Evolutionary conservation across 1,139 yeast species (phyloP), one percentile per base, ranked within the genome.

Genomic region (Lodderomyces theae): DNA sequence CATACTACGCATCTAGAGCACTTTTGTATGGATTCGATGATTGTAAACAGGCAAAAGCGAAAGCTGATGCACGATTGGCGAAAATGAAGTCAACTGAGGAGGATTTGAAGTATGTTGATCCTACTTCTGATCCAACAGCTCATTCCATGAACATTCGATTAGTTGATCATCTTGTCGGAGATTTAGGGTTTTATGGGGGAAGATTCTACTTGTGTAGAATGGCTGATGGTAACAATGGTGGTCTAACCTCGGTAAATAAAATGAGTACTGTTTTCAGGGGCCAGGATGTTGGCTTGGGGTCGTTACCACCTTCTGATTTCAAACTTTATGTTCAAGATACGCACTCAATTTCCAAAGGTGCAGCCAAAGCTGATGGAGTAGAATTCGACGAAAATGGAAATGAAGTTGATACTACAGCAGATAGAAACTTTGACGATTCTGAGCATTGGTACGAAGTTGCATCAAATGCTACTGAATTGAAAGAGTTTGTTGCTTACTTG

Each of bases 281-380:
- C 18, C 40, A 53, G 5, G 19, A 37, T 16, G 50, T 51, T 11
- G 48, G 45, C 4, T 48, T 56, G 5, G 46, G 51, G 2, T 49
- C 53, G 2, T 51, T 53, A 1, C 51, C 54, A 15, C 67, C 73
- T 0, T 64, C 77, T 1, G 50, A 58, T 12, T 75, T 75, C 56
- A 73, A 71, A 41, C 51, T 75, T n/a, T 74, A 72, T 42, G 79
- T 74, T n/a, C 74, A 74, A 47, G 80, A 75, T 54, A 66, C 72
- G 1, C 63, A 69, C 39, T 54, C 58, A 21, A 60, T 69, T 61
- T 51, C 73, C 19, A 47, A 51, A 1, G 60, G 60, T 5, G 51
- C 63, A 1, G 54, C 70, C 11, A 41, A 50, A 1, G 47, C 42
- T 2, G 63, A 56, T 37, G 77, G 75, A 0, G 51, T 67, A 4